These are phyloP conservation scores for Ceratobasidium papillatum DNA, from an alignment of 1,284 basidiomycete species.

Conservation along the genomic window DNA sequence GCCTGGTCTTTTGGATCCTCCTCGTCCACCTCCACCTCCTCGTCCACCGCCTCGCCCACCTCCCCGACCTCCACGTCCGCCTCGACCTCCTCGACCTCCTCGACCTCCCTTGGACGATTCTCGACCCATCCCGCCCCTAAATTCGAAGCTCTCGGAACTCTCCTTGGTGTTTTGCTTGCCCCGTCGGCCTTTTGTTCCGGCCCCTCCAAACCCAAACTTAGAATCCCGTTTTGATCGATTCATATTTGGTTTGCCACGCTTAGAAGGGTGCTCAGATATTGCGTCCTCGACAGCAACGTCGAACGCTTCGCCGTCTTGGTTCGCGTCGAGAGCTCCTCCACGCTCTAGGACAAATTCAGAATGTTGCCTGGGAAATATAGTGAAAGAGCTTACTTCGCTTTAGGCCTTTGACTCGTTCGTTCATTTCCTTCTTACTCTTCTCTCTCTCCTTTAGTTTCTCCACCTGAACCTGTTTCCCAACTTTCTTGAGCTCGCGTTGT, in stretches of 20 bases:
- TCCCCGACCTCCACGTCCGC: slow-evolving; percentile 10
- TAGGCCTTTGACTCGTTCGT: slow-evolving; percentile 50
- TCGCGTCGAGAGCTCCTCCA: slow-evolving; percentile 60
- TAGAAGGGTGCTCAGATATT: slow-evolving; percentile 50
- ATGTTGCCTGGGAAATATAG: neutral
- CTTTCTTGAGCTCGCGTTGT: slow-evolving; percentile 96
- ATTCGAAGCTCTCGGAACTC: slow-evolving; percentile 55
- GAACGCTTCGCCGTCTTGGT: slow-evolving; percentile 56
- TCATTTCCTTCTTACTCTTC: slow-evolving; percentile 57
- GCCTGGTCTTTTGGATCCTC: slow-evolving; percentile 37
- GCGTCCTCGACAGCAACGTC: slow-evolving; percentile 58
- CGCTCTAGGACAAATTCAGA: slow-evolving; percentile 48
- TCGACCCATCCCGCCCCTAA: slow-evolving; percentile 47
- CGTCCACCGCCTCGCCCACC: slow-evolving; percentile 41
- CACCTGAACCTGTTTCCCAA: slow-evolving; percentile 94
- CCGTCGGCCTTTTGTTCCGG: slow-evolving; percentile 50
- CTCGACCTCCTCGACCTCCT: slow-evolving; percentile 10
- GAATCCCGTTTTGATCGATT: slow-evolving; percentile 57
- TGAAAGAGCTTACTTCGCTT: slow-evolving; percentile 46
- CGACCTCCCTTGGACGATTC: slow-evolving; percentile 1
- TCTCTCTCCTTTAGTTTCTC: slow-evolving; percentile 86
- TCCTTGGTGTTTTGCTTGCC: slow-evolving; percentile 60
- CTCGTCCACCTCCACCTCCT: slow-evolving; percentile 19
- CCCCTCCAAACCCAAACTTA: slow-evolving; percentile 58
- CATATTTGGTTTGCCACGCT: slow-evolving; percentile 47